Evolutionary conservation across 768 basidiomycete species (phyloP).

Genomic region (Rhizopogon roseolus): DNA sequence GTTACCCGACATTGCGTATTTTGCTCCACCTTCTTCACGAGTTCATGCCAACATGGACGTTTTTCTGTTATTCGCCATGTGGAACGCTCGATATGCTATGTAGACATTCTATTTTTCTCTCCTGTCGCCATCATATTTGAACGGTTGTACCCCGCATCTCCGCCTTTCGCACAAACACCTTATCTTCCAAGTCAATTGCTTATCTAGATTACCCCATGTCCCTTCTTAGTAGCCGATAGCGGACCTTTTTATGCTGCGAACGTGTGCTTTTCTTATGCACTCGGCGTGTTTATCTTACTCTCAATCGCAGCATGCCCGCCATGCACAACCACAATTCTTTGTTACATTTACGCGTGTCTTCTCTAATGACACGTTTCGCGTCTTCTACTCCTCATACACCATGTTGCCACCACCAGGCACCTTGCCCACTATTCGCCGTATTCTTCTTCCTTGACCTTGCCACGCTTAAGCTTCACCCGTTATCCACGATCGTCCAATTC

Average conservation of each 20-base stretch:
- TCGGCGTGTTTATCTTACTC: neutral
- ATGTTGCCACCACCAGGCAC: too few relatives aligned
- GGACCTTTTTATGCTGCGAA: neutral
- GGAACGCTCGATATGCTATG: too few relatives aligned
- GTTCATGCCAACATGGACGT: too few relatives aligned
- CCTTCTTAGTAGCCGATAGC: neutral
- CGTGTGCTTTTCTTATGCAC: neutral
- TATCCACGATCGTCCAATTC: too few relatives aligned
- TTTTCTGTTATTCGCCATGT: too few relatives aligned
- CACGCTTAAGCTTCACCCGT: too few relatives aligned
- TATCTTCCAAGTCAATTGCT: constrained; percentile 8
- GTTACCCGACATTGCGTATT: too few relatives aligned
- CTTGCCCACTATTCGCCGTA: too few relatives aligned
- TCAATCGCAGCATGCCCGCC: neutral
- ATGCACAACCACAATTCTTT: neutral
- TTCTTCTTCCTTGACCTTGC: too few relatives aligned
- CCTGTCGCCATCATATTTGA: neutral
- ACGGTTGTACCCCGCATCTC: constrained; percentile 19
- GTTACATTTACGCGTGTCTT: neutral
- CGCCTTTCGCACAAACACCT: constrained; percentile 6
- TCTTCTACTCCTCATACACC: too few relatives aligned
- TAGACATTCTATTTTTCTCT: too few relatives aligned
- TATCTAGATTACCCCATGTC: constrained; percentile 22
- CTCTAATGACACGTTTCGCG: neutral
- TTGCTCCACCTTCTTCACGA: too few relatives aligned